Base-by-base conservation (phyloP, 2,329 filamentous ascomycete genomes). In the Albifimbria verrucaria region DNA sequence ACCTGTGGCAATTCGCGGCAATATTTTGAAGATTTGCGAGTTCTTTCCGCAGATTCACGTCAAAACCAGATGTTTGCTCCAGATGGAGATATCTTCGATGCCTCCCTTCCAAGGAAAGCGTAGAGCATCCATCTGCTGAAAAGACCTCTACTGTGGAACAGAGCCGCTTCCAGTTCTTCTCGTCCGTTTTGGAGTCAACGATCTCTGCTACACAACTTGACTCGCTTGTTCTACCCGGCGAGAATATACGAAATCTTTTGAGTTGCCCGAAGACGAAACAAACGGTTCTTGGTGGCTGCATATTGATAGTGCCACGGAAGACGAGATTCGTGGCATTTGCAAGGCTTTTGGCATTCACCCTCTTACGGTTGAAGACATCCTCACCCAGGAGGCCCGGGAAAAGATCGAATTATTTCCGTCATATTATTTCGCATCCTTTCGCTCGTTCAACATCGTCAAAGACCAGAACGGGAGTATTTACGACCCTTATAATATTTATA, bases 281-380 rank as follows among this genome's bases (percentile, higher is more conserved):
- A 80, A 92, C 62, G 93, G 93, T 63, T 92, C 96, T 18, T 99
- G 93, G 92, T 99, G 94, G 94, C 80, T 99, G 48, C 95, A 99
- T 65, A 88, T 97, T 68, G 88, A 93, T 68, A 91, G 90, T 61
- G 91, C 93, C 2, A 92, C 88, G 1, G 89, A 92, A 65, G 92
- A 93, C 54, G 94, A 97, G 68, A 85, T 96, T 20, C 85, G 87
- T 43, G 87, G 87, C 25, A 87, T 99, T 57, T 96, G 91, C 77
- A 92, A 92, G 65, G 92, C 94, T 5, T 99, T 99, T 71, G 91
- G 91, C 15, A 89, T 99, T 51, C 94, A 99, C 72, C 93, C 93
- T 28, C 77, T 99, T 70, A 99, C 94, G 0, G 90, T 93, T 39
- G 94, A 99, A 72, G 94, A 99, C 77, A 97, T 99, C 61, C 87